These are phyloP conservation scores for Sinapis alba DNA, from an alignment of 441 rosid genomes.

Conservation along the genomic window DNA sequence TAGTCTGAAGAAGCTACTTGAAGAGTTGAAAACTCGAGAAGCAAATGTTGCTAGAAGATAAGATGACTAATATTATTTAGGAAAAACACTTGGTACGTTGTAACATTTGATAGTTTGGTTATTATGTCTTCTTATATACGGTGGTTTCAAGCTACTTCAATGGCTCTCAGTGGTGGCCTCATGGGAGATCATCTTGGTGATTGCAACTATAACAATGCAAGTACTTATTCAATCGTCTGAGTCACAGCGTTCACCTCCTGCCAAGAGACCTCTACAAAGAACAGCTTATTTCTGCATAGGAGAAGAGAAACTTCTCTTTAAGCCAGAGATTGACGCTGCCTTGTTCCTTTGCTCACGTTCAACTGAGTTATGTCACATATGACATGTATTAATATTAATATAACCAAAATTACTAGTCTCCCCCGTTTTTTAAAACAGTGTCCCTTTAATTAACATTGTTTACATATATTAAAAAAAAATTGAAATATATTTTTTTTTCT, in stretches of 20 bases:
- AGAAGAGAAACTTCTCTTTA: neutral
- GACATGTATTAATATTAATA: too few species aligned
- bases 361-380: neutral
- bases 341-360: neutral
- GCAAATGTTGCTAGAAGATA: neutral
- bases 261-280: conserved; percentile 36
- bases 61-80: neutral
- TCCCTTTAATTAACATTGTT: too few species aligned
- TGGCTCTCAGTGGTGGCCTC: conserved; percentile 45
- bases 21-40: neutral
- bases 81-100: neutral
- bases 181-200: conserved; percentile 45
- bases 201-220: conserved; percentile 59
- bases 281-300: conserved; percentile 35
- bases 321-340: neutral
- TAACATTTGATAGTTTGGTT: conserved; percentile 42
- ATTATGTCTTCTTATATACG: conserved; percentile 43
- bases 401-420: too few species aligned
- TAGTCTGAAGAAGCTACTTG: neutral
- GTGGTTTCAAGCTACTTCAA: conserved; percentile 41
- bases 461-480: too few species aligned
- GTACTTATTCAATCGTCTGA: conserved; percentile 56
- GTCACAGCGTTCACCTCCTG: neutral
- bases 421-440: too few species aligned
- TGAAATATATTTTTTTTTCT: too few species aligned